phyloP scores from a whole-genome alignment of 495 filamentous ascomycete genomes.

The Lichina pygmaea region DNA sequence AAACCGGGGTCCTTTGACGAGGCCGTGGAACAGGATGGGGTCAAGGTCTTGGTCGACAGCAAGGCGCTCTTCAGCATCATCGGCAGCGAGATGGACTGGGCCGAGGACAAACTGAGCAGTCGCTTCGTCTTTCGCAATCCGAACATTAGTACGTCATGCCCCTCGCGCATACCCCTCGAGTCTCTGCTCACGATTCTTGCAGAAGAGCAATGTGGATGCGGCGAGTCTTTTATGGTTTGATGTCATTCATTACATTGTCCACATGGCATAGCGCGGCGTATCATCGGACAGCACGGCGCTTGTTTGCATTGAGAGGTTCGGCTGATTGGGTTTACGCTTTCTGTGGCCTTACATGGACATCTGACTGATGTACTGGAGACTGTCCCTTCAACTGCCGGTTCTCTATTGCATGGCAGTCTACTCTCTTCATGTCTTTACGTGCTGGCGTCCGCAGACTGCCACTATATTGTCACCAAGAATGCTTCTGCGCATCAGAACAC shows the following conservation, averaged over 20 bases:
- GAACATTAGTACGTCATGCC: constrained; percentile 65
- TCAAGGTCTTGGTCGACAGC: constrained; percentile 85
- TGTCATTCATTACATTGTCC: background rate
- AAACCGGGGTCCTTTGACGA: constrained; percentile 73
- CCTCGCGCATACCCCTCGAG: background rate
- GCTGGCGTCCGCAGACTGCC: background rate
- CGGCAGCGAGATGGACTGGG: constrained; percentile 98
- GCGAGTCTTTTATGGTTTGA: constrained; percentile 84
- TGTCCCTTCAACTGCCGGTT: too few relatives aligned
- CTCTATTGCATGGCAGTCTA: background rate
- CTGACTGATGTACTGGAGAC: too few relatives aligned
- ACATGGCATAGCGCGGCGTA: background rate
- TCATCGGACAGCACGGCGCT: background rate
- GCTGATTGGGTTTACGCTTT: background rate
- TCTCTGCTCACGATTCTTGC: constrained; percentile 2
- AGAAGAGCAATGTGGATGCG: constrained; percentile 96
- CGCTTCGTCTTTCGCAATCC: constrained; percentile 89
- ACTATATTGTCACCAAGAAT: background rate
- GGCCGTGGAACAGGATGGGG: constrained; percentile 80
- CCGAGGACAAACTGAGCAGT: constrained; percentile 74
- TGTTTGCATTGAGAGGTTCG: background rate
- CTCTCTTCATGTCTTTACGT: background rate
- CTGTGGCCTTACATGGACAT: too few relatives aligned
- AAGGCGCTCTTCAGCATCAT: constrained; percentile 96
- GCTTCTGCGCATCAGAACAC: constrained; percentile 6